These are phyloP conservation scores for Lentinus polychrous DNA, from an alignment of 1,284 basidiomycete species.

Conservation along the genomic window DNA sequence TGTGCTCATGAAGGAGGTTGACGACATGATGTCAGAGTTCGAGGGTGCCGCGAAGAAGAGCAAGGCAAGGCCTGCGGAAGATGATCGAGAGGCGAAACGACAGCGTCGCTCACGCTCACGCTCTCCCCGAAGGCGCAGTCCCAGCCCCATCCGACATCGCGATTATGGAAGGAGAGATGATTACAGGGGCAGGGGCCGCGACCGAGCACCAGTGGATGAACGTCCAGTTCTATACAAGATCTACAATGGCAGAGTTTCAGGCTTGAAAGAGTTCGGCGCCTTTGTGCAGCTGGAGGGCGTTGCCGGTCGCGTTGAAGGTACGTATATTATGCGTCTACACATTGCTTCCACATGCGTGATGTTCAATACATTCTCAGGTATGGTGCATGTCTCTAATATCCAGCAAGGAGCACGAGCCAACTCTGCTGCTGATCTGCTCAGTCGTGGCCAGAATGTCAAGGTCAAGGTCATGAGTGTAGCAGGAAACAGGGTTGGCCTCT, in stretches of 20 bases:
- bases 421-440: constrained; percentile 82
- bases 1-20: constrained; percentile 72
- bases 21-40: constrained; percentile 80
- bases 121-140: constrained; percentile 39
- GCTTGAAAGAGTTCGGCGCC: constrained; percentile 92
- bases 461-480: constrained; percentile 95
- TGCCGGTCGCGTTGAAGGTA: constrained; percentile 82
- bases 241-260: constrained; percentile 82
- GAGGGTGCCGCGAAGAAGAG: constrained; percentile 59
- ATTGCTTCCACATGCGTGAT: neutral
- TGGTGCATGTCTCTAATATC: constrained; percentile 95
- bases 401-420: constrained; percentile 80
- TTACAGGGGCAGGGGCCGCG: constrained; percentile 32
- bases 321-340: constrained; percentile 34
- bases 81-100: constrained; percentile 49
- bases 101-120: constrained; percentile 43
- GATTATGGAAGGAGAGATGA: constrained; percentile 39
- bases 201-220: constrained; percentile 59
- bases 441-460: constrained; percentile 81
- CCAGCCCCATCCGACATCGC: constrained; percentile 48
- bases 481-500: constrained; percentile 75
- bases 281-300: constrained; percentile 90
- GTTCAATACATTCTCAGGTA: constrained; percentile 43
- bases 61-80: constrained; percentile 39
- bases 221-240: constrained; percentile 91